These are phyloP conservation scores for Penicillium salamii DNA, from an alignment of 495 filamentous ascomycete genomes.

Conservation along the genomic window DNA sequence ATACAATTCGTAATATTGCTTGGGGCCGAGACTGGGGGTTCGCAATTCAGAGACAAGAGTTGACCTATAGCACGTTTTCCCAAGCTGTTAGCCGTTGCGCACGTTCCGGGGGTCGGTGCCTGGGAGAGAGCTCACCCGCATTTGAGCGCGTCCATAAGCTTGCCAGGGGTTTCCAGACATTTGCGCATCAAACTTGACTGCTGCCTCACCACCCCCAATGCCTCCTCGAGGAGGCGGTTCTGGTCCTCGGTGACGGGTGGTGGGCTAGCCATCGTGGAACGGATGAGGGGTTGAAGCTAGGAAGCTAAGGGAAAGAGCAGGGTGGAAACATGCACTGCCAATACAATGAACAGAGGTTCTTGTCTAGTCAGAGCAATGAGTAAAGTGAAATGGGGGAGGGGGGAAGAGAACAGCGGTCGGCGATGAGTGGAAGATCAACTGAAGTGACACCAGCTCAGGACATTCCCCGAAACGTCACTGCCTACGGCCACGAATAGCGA, in stretches of 20 bases:
- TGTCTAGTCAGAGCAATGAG: constrained; percentile 10
- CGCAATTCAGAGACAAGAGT: constrained; percentile 96
- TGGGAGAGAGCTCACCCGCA: constrained; percentile 71
- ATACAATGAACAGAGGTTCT: constrained; percentile 14
- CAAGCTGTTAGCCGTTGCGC: constrained; percentile 18
- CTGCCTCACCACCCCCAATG: constrained; percentile 90
- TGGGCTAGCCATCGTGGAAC: constrained; percentile 52
- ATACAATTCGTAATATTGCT: constrained; percentile 99
- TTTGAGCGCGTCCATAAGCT: constrained; percentile 99
- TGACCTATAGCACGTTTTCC: constrained; percentile 57
- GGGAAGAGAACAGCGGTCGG: constrained; percentile 1
- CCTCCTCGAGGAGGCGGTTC: constrained; percentile 93
- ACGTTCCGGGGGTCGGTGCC: constrained; percentile 32
- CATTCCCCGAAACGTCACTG: constrained; percentile 21
- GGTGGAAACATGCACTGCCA: constrained; percentile 28
- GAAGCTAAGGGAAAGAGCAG: constrained; percentile 23
- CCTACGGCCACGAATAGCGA: not conserved
- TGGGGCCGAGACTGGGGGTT: constrained; percentile 91
- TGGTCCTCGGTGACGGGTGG: constrained; percentile 82
- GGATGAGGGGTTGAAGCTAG: constrained; percentile 16
- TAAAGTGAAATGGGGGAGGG: not conserved
- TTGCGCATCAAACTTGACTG: constrained; percentile 96
- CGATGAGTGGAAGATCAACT: constrained; percentile 8
- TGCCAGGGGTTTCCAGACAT: constrained; percentile 93
- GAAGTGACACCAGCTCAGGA: constrained; percentile 11